These are phyloP conservation scores for Fusarium sp. DNA, from an alignment of 2,329 filamentous ascomycete species.

Conservation along the genomic window DNA sequence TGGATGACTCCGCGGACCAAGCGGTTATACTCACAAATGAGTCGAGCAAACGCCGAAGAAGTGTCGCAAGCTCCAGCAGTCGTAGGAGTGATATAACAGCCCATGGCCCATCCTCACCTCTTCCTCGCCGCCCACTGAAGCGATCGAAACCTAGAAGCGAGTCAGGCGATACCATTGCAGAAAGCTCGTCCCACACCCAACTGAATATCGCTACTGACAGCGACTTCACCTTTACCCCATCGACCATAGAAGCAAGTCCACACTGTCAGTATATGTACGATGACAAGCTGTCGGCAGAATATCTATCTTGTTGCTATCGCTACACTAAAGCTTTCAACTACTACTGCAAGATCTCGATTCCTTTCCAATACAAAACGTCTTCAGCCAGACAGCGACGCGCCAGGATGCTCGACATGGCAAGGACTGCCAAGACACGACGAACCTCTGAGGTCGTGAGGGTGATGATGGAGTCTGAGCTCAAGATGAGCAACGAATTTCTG, in stretches of 20 bases:
- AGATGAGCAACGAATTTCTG: not conserved
- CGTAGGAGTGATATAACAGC: not conserved
- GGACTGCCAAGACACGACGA: not conserved
- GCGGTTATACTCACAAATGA: not conserved
- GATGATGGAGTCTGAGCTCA: constrained; percentile 12
- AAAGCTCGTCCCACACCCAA: accelerated
- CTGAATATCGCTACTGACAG: accelerated
- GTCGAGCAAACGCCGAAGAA: constrained; percentile 6
- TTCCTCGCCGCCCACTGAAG: not conserved
- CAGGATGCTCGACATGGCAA: constrained; percentile 15
- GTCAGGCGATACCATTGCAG: not conserved
- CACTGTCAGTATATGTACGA: not conserved
- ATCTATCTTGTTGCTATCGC: constrained; percentile 6
- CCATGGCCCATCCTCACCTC: not conserved
- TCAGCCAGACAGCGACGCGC: not conserved
- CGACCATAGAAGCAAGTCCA: not conserved
- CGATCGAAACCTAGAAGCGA: not conserved
- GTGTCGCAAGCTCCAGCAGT: not conserved
- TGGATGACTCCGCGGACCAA: not conserved
- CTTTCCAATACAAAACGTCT: not conserved
- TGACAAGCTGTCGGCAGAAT: constrained; percentile 3
- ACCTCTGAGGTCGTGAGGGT: not conserved
- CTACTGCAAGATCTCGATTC: constrained; percentile 6
- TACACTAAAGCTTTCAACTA: constrained; percentile 2
- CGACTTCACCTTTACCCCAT: not conserved